Conservation (phyloP, 2,329 filamentous ascomycete genomes). For the Scorias spongiosa region DNA sequence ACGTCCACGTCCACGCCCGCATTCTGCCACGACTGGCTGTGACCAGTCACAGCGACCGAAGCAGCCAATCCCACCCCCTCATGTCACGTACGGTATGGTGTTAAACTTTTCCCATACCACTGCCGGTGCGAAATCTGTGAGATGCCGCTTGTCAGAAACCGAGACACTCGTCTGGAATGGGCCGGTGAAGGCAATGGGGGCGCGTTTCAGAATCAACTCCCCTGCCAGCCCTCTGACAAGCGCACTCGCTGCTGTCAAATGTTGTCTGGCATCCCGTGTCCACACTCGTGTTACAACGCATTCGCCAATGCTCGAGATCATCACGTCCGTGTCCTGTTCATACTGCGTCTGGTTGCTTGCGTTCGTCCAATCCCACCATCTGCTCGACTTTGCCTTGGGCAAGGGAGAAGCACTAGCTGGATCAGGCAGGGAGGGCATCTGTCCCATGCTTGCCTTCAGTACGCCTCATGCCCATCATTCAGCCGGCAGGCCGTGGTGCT, state of each 20-base stretch:
- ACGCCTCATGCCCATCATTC: too few relatives aligned
- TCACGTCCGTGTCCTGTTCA: not conserved
- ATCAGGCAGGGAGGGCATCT: too few relatives aligned
- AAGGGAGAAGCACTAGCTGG: too few relatives aligned
- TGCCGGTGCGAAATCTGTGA: too few relatives aligned
- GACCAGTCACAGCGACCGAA: not conserved
- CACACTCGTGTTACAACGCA: not conserved
- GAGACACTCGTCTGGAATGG: not conserved
- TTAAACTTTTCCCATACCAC: too few relatives aligned
- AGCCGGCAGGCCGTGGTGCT: too few relatives aligned
- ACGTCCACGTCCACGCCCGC: not conserved
- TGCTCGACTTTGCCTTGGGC: too few relatives aligned
- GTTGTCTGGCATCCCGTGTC: not conserved
- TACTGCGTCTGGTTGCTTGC: not conserved
- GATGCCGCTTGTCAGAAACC: not conserved
- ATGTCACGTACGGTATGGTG: too few relatives aligned
- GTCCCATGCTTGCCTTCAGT: too few relatives aligned
- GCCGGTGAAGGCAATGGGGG: not conserved
- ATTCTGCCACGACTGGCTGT: not conserved
- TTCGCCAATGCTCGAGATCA: not conserved
- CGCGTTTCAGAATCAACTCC: not conserved
- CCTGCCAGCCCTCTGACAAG: not conserved
- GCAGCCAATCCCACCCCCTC: too few relatives aligned
- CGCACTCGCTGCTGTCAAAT: not conserved
- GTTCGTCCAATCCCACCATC: too few relatives aligned